Evolutionary conservation across 2,329 filamentous ascomycete genomes (phyloP).

Genomic region (Diaporthe sp.): DNA sequence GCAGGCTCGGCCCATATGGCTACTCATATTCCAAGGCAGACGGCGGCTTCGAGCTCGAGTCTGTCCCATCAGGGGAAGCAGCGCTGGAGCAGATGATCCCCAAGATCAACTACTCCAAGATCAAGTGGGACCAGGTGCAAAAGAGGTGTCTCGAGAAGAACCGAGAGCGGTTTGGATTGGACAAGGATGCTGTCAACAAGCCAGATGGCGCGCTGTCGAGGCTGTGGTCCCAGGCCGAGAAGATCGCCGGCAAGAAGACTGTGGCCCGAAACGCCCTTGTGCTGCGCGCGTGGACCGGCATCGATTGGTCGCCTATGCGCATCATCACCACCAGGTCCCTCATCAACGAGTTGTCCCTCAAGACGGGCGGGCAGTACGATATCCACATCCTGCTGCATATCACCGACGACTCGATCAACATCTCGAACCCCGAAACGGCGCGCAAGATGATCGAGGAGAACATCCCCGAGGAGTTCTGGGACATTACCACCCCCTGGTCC

Average conservation of each 20-base stretch:
- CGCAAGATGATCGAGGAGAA: slow-evolving; percentile 64
- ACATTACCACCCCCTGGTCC: slow-evolving; percentile 83
- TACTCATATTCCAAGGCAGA: slow-evolving; percentile 71
- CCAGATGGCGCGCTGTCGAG: slow-evolving; percentile 33
- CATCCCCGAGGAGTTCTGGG: slow-evolving; percentile 66
- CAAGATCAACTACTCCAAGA: slow-evolving; percentile 69
- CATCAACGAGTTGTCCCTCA: slow-evolving; percentile 81
- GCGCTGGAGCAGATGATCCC: slow-evolving; percentile 61
- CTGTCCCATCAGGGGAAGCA: slow-evolving; percentile 72
- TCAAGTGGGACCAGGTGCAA: slow-evolving; percentile 81
- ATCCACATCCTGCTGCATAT: slow-evolving; percentile 85
- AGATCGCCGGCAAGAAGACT: slow-evolving; percentile 36
- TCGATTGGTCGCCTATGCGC: slow-evolving; percentile 83
- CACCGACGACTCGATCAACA: slow-evolving; percentile 73
- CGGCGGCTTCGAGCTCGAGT: slow-evolving; percentile 73
- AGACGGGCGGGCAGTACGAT: slow-evolving; percentile 84
- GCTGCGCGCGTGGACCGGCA: slow-evolving; percentile 81
- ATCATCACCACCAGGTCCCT: slow-evolving; percentile 83
- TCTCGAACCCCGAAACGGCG: slow-evolving; percentile 69
- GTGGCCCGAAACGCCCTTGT: slow-evolving; percentile 77
- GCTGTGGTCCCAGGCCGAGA: slow-evolving; percentile 38
- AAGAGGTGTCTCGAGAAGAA: slow-evolving; percentile 76
- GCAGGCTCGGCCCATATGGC: slow-evolving; percentile 79
- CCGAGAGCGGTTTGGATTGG: slow-evolving; percentile 70
- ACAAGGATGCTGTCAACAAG: slow-evolving; percentile 39